Evolutionary conservation across 352 stramenopile species (phyloP).

Genomic region (Blastocystis sp.): DNA sequence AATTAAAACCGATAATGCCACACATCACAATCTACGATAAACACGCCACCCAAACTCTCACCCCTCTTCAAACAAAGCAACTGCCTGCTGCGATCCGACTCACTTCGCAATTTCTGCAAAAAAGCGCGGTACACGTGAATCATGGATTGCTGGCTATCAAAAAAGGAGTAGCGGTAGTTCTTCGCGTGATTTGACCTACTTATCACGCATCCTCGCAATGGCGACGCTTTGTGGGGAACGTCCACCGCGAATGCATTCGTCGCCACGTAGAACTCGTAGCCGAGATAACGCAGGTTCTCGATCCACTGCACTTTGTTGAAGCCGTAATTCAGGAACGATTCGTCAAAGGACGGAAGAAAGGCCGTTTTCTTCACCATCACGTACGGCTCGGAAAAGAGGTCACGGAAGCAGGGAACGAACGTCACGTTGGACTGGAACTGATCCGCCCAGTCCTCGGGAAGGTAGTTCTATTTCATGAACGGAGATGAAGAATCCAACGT

Average conservation of each 20-base stretch:
- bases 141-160: not conserved
- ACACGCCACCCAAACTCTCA: not conserved
- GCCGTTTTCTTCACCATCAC: slow-evolving; percentile 46
- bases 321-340: slow-evolving; percentile 67
- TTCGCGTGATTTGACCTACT: slow-evolving; percentile 5
- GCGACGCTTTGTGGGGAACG: slow-evolving; percentile 45
- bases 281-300: slow-evolving; percentile 48
- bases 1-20: not conserved
- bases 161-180: not conserved
- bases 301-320: slow-evolving; percentile 70
- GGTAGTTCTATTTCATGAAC: slow-evolving; percentile 22
- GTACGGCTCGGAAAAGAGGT: slow-evolving; percentile 41
- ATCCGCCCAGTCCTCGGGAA: slow-evolving; percentile 15
- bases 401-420: slow-evolving; percentile 25
- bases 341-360: slow-evolving; percentile 44
- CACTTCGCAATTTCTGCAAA: not conserved
- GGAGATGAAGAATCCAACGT: slow-evolving; percentile 21
- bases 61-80: slow-evolving; percentile 1
- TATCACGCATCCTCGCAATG: not conserved
- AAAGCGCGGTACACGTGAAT: slow-evolving; percentile 6
- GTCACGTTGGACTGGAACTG: not conserved
- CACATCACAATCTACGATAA: not conserved
- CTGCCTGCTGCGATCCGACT: slow-evolving; percentile 17
- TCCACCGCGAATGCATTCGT: slow-evolving; percentile 44
- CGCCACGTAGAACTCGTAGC: slow-evolving; percentile 51